Conservation (phyloP, 306 rosid species). For the Dalbergia cochinchinensis region DNA sequence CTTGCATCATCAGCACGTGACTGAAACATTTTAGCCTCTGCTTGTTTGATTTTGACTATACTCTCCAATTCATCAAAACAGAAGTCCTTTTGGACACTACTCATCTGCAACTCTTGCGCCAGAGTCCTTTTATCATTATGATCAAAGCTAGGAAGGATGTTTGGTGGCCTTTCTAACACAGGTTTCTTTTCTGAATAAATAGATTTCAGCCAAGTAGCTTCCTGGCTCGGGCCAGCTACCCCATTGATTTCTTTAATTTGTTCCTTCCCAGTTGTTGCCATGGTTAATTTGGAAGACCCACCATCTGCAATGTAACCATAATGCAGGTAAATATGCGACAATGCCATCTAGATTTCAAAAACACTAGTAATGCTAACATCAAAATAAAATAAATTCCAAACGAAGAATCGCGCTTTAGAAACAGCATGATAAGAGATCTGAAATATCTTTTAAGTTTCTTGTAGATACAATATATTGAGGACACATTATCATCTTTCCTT, state of each 20-base stretch:
- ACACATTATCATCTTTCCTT: conserved; percentile 21
- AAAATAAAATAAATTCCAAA: conserved; percentile 7
- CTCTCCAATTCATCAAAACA: conserved; percentile 91
- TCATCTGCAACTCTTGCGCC: conserved; percentile 71
- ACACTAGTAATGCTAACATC: not conserved
- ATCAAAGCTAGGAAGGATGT: conserved; percentile 74
- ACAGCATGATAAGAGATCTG: not conserved
- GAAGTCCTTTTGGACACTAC: conserved; percentile 70
- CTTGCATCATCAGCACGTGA: conserved; percentile 92
- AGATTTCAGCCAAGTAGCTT: conserved; percentile 81
- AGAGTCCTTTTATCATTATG: conserved; percentile 66
- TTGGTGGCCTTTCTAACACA: conserved; percentile 68
- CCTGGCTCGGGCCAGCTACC: conserved; percentile 81
- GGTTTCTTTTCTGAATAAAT: conserved; percentile 68
- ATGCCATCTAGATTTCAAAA: conserved; percentile 21
- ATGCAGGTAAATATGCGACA: conserved; percentile 41
- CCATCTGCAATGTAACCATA: conserved; percentile 64
- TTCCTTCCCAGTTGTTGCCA: conserved; percentile 64
- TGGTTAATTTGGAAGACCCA: conserved; percentile 72
- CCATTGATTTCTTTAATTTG: conserved; percentile 65
- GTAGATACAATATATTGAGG: not conserved
- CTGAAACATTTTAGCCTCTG: conserved; percentile 96
- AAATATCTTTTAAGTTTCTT: conserved; percentile 14
- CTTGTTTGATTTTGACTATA: conserved; percentile 76
- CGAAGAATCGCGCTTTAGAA: not conserved